Evolutionary conservation across 345 rosid genomes (phyloP).

Genomic region (Populus pruinosa): DNA sequence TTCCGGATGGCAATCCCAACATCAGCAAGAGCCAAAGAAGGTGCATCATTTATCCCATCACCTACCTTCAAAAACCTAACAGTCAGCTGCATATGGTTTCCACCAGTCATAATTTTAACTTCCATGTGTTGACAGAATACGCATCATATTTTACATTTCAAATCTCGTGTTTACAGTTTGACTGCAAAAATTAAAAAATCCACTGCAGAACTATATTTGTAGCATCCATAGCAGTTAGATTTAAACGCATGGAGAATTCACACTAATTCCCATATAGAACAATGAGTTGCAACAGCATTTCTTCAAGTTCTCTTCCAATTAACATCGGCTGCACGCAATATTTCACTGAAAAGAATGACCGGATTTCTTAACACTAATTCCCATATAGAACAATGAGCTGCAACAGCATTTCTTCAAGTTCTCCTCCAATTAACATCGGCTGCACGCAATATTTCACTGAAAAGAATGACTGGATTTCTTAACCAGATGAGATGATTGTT

Average conservation of each 20-base stretch:
- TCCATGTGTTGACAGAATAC: not conserved
- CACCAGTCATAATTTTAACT: not conserved
- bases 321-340: not conserved
- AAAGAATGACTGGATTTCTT: not conserved
- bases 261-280: not conserved
- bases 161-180: not conserved
- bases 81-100: slow-evolving; percentile 1
- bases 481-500: not conserved
- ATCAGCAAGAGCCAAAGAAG: slow-evolving; percentile 85
- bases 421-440: not conserved
- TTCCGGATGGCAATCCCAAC: slow-evolving; percentile 87
- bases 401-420: not conserved
- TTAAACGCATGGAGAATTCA: not conserved
- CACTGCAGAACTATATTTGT: not conserved
- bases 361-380: not conserved
- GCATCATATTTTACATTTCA: not conserved
- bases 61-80: slow-evolving; percentile 57
- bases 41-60: slow-evolving; percentile 97
- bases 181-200: not conserved
- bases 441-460: not conserved
- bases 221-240: not conserved
- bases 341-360: not conserved
- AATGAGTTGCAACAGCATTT: not conserved
- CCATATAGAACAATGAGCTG: not conserved
- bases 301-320: not conserved